These are phyloP conservation scores for Candida vaughaniae DNA, from an alignment of 805 yeast genomes.

Conservation along the genomic window DNA sequence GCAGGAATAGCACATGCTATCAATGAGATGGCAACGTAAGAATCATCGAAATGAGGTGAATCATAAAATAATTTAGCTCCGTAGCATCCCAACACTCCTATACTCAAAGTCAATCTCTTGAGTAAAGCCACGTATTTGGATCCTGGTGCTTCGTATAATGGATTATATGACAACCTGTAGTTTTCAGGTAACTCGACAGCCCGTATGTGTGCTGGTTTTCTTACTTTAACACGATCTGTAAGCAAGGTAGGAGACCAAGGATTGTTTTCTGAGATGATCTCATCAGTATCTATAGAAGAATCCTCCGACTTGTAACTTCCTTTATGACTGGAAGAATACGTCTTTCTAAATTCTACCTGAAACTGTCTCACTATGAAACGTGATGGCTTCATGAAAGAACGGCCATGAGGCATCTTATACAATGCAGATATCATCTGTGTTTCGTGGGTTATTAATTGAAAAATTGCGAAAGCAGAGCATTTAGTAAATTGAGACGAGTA, in stretches of 20 bases:
- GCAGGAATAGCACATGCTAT: slow-evolving; percentile 58
- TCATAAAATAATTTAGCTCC: slow-evolving; percentile 59
- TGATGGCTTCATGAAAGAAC: too few relatives aligned
- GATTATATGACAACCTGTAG: slow-evolving; percentile 55
- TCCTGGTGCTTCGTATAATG: slow-evolving; percentile 65
- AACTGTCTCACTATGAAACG: too few relatives aligned
- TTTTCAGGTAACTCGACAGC: slow-evolving; percentile 50
- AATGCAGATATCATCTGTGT: too few relatives aligned
- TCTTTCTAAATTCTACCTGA: not conserved
- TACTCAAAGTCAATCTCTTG: slow-evolving; percentile 61
- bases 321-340: too few relatives aligned
- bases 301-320: slow-evolving; percentile 19
- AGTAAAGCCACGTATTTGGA: slow-evolving; percentile 60
- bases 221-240: slow-evolving; percentile 43
- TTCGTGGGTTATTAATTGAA: too few relatives aligned
- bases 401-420: too few relatives aligned
- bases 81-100: slow-evolving; percentile 58
- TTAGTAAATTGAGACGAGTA: too few relatives aligned
- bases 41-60: slow-evolving; percentile 52
- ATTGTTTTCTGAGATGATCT: slow-evolving; percentile 38
- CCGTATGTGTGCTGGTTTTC: slow-evolving; percentile 40
- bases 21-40: slow-evolving; percentile 44
- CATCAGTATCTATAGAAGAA: slow-evolving; percentile 41
- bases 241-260: slow-evolving; percentile 47
- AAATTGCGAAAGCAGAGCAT: too few relatives aligned